These are phyloP conservation scores for Lactuca sativa DNA, from an alignment of 129 eudicot genomes.

Conservation along the genomic window DNA sequence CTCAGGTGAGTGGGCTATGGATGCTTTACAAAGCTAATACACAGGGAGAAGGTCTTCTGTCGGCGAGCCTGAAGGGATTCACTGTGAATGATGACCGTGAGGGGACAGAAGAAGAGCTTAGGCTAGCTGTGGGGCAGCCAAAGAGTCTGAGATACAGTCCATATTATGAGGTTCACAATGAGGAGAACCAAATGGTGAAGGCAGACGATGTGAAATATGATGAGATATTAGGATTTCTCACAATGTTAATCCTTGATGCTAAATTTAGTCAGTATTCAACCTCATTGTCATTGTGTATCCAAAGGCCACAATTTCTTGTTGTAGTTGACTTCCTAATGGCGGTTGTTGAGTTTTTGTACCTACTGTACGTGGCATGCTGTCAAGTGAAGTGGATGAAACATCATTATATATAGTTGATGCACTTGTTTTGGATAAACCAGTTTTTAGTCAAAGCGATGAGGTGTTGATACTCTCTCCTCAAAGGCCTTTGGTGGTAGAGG, in stretches of 20 bases:
- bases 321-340: conserved; percentile 95
- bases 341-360: conserved; percentile 93
- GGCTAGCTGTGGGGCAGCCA: conserved; percentile 86
- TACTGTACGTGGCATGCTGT: conserved; percentile 63
- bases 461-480: conserved; percentile 75
- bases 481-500: conserved; percentile 84
- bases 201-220: conserved; percentile 24
- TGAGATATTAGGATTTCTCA: conserved; percentile 47
- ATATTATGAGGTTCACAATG: conserved; percentile 34
- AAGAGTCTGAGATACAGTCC: conserved; percentile 38
- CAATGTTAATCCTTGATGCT: conserved; percentile 90
- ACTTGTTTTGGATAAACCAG: conserved; percentile 53
- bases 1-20: conserved; percentile 87
- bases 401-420: conserved; percentile 61
- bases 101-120: conserved; percentile 77
- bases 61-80: conserved; percentile 73
- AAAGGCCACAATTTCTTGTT: conserved; percentile 94
- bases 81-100: conserved; percentile 93
- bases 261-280: conserved; percentile 59
- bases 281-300: conserved; percentile 62
- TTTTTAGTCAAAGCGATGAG: conserved; percentile 52
- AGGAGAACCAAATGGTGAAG: conserved; percentile 28
- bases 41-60: conserved; percentile 72
- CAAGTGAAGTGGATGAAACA: conserved; percentile 65
- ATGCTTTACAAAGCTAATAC: conserved; percentile 81